Base-by-base conservation (phyloP, 2,329 filamentous ascomycete genomes). In the Lachnellula subtilissima region DNA sequence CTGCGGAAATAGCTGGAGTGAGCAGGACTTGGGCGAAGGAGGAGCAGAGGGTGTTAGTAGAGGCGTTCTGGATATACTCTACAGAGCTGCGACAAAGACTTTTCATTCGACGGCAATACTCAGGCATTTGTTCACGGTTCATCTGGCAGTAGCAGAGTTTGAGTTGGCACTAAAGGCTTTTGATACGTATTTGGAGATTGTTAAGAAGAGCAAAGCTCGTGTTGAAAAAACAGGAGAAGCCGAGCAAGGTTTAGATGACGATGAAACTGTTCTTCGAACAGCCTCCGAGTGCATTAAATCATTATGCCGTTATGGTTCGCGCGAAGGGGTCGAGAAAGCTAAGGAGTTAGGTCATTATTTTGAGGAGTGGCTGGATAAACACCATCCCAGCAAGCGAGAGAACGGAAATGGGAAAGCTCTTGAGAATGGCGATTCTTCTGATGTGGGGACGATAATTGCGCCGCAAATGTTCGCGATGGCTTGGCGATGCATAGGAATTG, bases 51-150 rank as follows among this genome's bases (percentile, higher is more conserved):
- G 80, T 22, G 76, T 93, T 17, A 88, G 88, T 60, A 84, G 87
- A 53, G 85, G 85, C 50, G 85, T 95, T 35, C 80, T 99, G 42
- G 92, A 94, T 71, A 89, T 91, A 28, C 78, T 99, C 6, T 99
- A 97, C 72, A 87, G 88, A 40, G 90, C 92, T 22, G 90, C 93
- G 7, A 91, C 88, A 9, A 96, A 94, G 72, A 96, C 92, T 0
- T 99, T 94, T 68, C 94, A 99, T 72, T 99, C 94, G 1, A 96
- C 93, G 1, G 78, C 91, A 9, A 89, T 97, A 59, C 76, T 99
- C 32, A 82, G 93, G 56, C 84, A 92, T 65, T 78, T 99, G 0
- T 97, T 97, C 69, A 87, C 85, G 11, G 87, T 96, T 2, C 94
- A 99, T 70, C 78, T 93, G 17, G 83, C 91, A 2, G 78, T 97